Base-by-base conservation (phyloP, 1,284 basidiomycete genomes). In the Sporisorium iseilematis-ciliati region DNA sequence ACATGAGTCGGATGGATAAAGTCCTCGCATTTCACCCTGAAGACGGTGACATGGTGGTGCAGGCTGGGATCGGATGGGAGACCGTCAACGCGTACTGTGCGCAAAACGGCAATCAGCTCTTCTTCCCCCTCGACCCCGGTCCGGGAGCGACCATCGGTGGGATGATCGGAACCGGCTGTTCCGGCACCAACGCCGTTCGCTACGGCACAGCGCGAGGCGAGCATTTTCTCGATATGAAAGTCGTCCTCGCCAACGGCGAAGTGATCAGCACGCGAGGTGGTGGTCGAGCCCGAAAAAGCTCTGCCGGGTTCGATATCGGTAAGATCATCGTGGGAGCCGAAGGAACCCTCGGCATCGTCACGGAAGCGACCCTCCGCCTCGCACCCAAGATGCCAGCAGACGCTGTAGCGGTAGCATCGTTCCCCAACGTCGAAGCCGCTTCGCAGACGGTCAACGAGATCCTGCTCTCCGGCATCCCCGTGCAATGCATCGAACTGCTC, bases 271-370 rank as follows among this genome's bases (percentile, higher is more conserved):
- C 95, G 0, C 90, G 95, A 2, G 89, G 90, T 3, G 65, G 70
- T 43, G 62, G 73, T 2, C 48, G 73, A 3, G 92, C 95, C 0
- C 88, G 88, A 51, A 97, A 97, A 84, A 95, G 93, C 0, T 91
- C 93, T 0, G 94, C 94, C 0, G 95, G 95, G 1, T 95, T 93
- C 58, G 95, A 98, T 80, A 88, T 90, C 1, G 95, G 94, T 1
- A 94, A 95, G 79, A 86, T 97, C 18, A 97, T 97, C 86, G 92
- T 97, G 57, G 95, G 95, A 20, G 93, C 94, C 0, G 95, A 98
- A 84, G 95, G 95, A 1, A 97, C 95, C 0, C 87, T 97, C 25
- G 95, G 95, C 0, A 93, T 98, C 59, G 89, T 97, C 35, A 95
- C 93, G 0, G 95, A 97, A 86, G 92, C 91, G 0, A 95, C 94